A percentile compares a stretch with the other conserved stretches of the same genome.
Conservation (phyloP, 192 early-diverging fungal genomes). For the Ambispora gerdemannii region DNA sequence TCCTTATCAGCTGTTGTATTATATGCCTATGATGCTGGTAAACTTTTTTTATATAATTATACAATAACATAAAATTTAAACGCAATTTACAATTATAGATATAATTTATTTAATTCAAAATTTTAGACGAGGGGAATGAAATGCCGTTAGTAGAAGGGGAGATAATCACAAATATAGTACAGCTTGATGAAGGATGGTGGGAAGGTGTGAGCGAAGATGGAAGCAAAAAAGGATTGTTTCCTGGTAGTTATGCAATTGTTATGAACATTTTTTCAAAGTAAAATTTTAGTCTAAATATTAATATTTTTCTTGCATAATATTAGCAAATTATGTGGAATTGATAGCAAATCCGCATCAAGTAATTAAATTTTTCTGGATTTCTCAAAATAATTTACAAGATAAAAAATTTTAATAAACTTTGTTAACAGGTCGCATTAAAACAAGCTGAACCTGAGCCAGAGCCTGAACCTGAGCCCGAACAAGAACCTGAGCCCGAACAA, state of each 20-base stretch:
- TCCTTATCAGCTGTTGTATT: conserved; percentile 63
- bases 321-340: conserved; percentile 44
- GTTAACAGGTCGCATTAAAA: conserved; percentile 26
- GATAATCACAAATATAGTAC: conserved; percentile 69
- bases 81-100: not conserved
- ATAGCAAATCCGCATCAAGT: conserved; percentile 14
- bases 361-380: not conserved
- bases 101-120: not conserved
- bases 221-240: conserved; percentile 75
- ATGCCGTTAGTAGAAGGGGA: conserved; percentile 82
- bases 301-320: no score
- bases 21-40: conserved; percentile 71
- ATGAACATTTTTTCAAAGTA: no score
- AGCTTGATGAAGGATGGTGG: conserved; percentile 94
- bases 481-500: conserved; percentile 28
- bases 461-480: conserved; percentile 25
- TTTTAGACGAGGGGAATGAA: conserved; percentile 73
- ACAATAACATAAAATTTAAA: not conserved
- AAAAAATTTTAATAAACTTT: no score
- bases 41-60: not conserved
- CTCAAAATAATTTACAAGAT: no score
- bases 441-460: conserved; percentile 11
- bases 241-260: no score
- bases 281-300: no score
- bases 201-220: conserved; percentile 76